A percentile compares a stretch with the other conserved stretches of the same genome.
Conservation (phyloP, 495 filamentous ascomycete species). For the Trichoderma erinaceum region DNA sequence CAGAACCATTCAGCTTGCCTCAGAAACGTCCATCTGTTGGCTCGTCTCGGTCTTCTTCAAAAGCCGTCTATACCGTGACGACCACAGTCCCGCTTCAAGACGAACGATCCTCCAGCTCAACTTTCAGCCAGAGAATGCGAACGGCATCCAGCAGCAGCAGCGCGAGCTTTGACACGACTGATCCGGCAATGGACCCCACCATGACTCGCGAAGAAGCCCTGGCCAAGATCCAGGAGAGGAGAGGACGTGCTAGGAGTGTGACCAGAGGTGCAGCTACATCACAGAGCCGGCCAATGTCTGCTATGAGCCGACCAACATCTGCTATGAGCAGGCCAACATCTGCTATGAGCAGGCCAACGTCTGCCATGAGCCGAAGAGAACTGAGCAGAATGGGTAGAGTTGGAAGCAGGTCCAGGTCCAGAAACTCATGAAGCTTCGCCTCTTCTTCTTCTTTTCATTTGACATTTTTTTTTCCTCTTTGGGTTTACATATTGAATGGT, state of each 20-base stretch:
- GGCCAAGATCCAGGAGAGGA: conserved; percentile 47
- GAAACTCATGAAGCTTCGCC: background rate
- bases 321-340: conserved; percentile 29
- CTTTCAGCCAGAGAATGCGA: conserved; percentile 26
- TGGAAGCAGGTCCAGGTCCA: conserved; percentile 15
- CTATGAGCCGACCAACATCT: conserved; percentile 9
- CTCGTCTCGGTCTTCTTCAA: conserved; percentile 28
- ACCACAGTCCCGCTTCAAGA: conserved; percentile 45
- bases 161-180: conserved; percentile 39
- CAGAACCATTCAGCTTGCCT: background rate
- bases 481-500: background rate
- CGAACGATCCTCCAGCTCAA: conserved; percentile 25
- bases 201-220: conserved; percentile 55
- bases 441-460: background rate
- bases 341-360: conserved; percentile 31
- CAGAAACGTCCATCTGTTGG: conserved; percentile 1
- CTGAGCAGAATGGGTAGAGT: conserved; percentile 33
- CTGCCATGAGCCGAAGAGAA: conserved; percentile 31
- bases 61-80: conserved; percentile 37
- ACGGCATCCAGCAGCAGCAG: conserved; percentile 27
- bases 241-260: conserved; percentile 43
- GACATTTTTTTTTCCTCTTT: background rate
- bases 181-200: conserved; percentile 46
- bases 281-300: conserved; percentile 28
- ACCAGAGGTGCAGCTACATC: conserved; percentile 37